Percentiles rank a stretch among this genome's conserved stretches.
These are phyloP conservation scores for barley (Hordeum vulgare) DNA, from an alignment of 176 grass and related monocot species.

Conservation along the genomic window MorexV3_pseudomolecules_assembly NC_058524.1:28608684-28609183, in stretches of 20 bases:
- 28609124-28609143: neutral
- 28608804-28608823: neutral
- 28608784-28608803: constrained; percentile 22
- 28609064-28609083: constrained; percentile 8
- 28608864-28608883: neutral
- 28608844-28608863: neutral
- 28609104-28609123: neutral
- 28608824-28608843: neutral
- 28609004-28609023: neutral
- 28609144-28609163: neutral
- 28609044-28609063: constrained; percentile 9
- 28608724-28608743: neutral
- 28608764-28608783: neutral
- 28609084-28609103: neutral
- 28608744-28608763: too few relatives aligned
- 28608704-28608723: neutral
- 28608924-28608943: neutral
- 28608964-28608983: neutral
- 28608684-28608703: neutral
- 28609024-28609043: constrained; percentile 2
- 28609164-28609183: neutral
- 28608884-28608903: too few relatives aligned
- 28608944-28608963: neutral
- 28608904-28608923: too few relatives aligned
- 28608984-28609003: neutral